These are phyloP conservation scores for Eremomyces bilateralis DNA, from an alignment of 495 filamentous ascomycete species.

Conservation along the genomic window DNA sequence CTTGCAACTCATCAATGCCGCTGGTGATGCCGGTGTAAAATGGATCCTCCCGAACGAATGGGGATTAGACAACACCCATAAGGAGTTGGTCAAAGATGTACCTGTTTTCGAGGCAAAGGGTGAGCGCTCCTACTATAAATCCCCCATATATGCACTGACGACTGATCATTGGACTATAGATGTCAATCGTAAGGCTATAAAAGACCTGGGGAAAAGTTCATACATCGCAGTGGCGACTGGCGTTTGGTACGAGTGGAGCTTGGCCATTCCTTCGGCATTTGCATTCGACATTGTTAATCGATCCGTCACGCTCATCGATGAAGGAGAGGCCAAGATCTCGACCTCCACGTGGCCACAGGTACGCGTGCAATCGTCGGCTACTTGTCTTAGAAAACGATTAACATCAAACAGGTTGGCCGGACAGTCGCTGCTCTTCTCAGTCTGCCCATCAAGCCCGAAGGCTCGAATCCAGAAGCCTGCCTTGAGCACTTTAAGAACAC, in stretches of 20 bases:
- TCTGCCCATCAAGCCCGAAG: slow-evolving; percentile 23
- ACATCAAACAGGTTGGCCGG: too few species aligned
- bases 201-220: slow-evolving; percentile 20
- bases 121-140: too few species aligned
- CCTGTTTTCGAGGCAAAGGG: too few species aligned
- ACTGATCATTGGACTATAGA: too few species aligned
- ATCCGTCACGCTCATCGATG: slow-evolving; percentile 9
- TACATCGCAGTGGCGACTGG: slow-evolving; percentile 25
- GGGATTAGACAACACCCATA: slow-evolving; percentile 23
- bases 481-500: slow-evolving; percentile 22
- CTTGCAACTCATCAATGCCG: slow-evolving; percentile 31
- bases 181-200: slow-evolving; percentile 18
- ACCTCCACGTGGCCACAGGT: slow-evolving; percentile 21
- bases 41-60: slow-evolving; percentile 43
- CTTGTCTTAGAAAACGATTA: too few species aligned
- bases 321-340: slow-evolving; percentile 13
- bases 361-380: too few species aligned
- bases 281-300: slow-evolving; percentile 9
- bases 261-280: slow-evolving; percentile 3
- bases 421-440: slow-evolving; percentile 21
- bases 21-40: slow-evolving; percentile 33
- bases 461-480: slow-evolving; percentile 14
- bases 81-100: too few species aligned
- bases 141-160: too few species aligned
- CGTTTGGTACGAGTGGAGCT: slow-evolving; percentile 26